Percentiles rank a stretch among this genome's conserved stretches.
These are phyloP conservation scores for Trichoderma semiorbis DNA, from an alignment of 2,329 filamentous ascomycete genomes.

Conservation along the genomic window DNA sequence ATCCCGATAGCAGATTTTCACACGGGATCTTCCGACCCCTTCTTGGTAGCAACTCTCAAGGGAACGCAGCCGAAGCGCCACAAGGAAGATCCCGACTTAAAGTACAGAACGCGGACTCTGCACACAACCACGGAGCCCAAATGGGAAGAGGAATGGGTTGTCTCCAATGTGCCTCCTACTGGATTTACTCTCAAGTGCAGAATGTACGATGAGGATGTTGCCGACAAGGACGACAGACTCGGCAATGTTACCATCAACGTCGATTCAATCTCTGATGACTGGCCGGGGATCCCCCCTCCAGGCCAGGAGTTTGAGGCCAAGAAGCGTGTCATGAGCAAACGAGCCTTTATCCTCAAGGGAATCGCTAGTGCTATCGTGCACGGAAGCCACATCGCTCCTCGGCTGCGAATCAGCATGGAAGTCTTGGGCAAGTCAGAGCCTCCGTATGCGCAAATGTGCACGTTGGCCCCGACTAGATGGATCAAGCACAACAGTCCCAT, in stretches of 20 bases:
- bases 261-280: constrained; percentile 56
- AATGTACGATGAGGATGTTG: constrained; percentile 85
- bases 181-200: constrained; percentile 84
- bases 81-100: constrained; percentile 77
- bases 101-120: constrained; percentile 72
- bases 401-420: constrained; percentile 69
- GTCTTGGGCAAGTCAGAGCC: constrained; percentile 72
- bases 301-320: constrained; percentile 65
- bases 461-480: constrained; percentile 70
- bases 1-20: constrained; percentile 79
- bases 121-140: constrained; percentile 67
- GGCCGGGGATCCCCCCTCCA: constrained; percentile 62
- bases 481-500: constrained; percentile 85
- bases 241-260: constrained; percentile 78
- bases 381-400: constrained; percentile 64
- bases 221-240: constrained; percentile 80
- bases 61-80: constrained; percentile 70
- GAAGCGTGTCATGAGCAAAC: constrained; percentile 82
- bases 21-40: constrained; percentile 79
- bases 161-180: constrained; percentile 77
- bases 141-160: constrained; percentile 84
- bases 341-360: constrained; percentile 74
- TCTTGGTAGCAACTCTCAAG: constrained; percentile 70
- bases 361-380: constrained; percentile 61
- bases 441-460: constrained; percentile 70